Percentiles rank a stretch among this genome's conserved stretches.
These are phyloP conservation scores for Bimuria novae-zelandiae DNA, from an alignment of 2,329 filamentous ascomycete species.

Conservation along the genomic window DNA sequence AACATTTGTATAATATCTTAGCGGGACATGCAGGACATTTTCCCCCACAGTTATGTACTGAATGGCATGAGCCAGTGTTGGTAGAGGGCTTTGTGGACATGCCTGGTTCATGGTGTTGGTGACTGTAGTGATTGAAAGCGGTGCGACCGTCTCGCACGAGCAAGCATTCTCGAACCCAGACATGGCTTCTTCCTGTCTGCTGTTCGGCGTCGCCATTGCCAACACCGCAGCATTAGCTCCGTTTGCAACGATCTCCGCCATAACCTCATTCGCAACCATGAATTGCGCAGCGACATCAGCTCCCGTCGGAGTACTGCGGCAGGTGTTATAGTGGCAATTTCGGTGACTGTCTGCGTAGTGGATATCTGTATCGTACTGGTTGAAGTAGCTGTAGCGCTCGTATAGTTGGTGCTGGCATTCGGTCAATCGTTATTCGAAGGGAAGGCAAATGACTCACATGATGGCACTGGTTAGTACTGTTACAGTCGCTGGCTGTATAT, in stretches of 20 bases:
- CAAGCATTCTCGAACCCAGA: constrained; percentile 35
- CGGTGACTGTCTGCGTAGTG: constrained; percentile 28
- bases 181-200: constrained; percentile 22
- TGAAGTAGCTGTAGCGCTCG: constrained; percentile 21
- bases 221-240: constrained; percentile 15
- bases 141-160: constrained; percentile 34
- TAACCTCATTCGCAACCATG: constrained; percentile 25
- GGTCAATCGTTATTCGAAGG: constrained; percentile 11
- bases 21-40: constrained; percentile 13
- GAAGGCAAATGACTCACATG: constrained; percentile 21
- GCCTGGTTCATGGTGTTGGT: constrained; percentile 32
- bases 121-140: constrained; percentile 33
- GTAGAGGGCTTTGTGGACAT: constrained; percentile 12
- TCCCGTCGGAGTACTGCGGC: constrained; percentile 18
- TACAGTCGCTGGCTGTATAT: constrained; percentile 28
- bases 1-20: constrained; percentile 4
- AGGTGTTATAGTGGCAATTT: constrained; percentile 26
- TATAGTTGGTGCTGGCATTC: constrained; percentile 28
- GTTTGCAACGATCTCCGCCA: constrained; percentile 27
- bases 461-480: constrained; percentile 28
- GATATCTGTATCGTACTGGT: constrained; percentile 22
- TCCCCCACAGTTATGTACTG: constrained; percentile 24
- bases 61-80: constrained; percentile 6
- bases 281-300: constrained; percentile 22
- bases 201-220: constrained; percentile 15